Evolutionary conservation across 1,139 yeast species (phyloP).

Genomic region (Zygotorulaspora mrakii): DNA sequence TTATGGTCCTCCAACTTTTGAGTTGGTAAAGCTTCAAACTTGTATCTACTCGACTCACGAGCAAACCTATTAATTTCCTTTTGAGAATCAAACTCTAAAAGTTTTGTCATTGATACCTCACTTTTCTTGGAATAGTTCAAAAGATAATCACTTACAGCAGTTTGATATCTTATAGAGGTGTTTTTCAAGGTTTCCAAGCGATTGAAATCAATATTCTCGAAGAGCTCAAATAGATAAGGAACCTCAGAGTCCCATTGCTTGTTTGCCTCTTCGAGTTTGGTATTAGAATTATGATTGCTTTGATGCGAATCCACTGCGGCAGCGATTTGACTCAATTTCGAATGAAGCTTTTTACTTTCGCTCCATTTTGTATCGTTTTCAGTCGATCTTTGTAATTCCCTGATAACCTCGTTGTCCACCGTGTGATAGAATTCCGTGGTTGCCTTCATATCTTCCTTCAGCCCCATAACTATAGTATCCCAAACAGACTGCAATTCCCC

Average conservation of each 20-base stretch:
- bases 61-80: constrained; percentile 58
- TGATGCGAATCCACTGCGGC: constrained; percentile 33
- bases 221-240: constrained; percentile 69
- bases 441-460: constrained; percentile 51
- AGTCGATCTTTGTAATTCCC: constrained; percentile 51
- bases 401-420: constrained; percentile 54
- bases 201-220: constrained; percentile 67
- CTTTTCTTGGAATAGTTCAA: constrained; percentile 47
- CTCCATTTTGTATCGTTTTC: constrained; percentile 52
- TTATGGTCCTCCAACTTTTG: constrained; percentile 8
- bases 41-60: constrained; percentile 39
- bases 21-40: constrained; percentile 19
- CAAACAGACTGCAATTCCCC: constrained; percentile 57
- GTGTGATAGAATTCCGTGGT: constrained; percentile 50
- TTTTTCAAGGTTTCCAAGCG: constrained; percentile 69
- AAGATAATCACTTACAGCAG: constrained; percentile 51
- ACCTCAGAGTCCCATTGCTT: constrained; percentile 69
- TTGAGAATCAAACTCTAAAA: constrained; percentile 57
- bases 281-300: constrained; percentile 31
- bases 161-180: constrained; percentile 64
- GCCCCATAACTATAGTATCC: constrained; percentile 51
- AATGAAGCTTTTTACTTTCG: constrained; percentile 43
- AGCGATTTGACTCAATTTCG: constrained; percentile 42
- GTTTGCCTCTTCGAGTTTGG: constrained; percentile 16
- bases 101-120: constrained; percentile 64